Percentiles rank a stretch among this genome's conserved stretches.
phyloP scores from a whole-genome alignment of 2,329 filamentous ascomycete species.

The Albophoma yamanashiensis region DNA sequence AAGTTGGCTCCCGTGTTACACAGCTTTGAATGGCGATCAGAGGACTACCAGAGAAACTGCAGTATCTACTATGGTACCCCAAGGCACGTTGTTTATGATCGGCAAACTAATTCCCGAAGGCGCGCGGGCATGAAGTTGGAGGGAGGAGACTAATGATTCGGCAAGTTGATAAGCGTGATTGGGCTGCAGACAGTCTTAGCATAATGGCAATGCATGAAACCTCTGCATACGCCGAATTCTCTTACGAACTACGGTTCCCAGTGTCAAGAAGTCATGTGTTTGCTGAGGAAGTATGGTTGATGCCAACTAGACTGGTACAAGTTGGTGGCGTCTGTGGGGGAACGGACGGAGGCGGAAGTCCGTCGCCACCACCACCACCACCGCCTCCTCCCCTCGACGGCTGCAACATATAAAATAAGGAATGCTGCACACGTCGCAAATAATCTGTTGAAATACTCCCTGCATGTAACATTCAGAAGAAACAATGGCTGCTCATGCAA shows the following conservation, averaged over 20 bases:
- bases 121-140: neutral
- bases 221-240: neutral
- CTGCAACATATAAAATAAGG: neutral
- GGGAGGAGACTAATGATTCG: neutral
- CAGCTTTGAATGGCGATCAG: neutral
- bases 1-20: neutral
- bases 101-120: neutral
- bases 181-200: neutral
- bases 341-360: slow-evolving; percentile 7
- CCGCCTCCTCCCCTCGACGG: too few relatives aligned
- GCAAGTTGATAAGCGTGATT: neutral
- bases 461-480: neutral
- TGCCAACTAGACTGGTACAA: neutral
- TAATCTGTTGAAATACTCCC: neutral
- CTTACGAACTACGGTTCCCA: neutral
- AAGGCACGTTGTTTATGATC: neutral
- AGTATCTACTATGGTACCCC: neutral
- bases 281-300: neutral
- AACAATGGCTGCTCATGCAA: neutral
- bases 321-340: neutral
- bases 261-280: neutral
- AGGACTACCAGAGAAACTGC: neutral
- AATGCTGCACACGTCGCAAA: neutral
- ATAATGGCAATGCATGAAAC: neutral
- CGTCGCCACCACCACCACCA: slow-evolving; percentile 1